These are phyloP conservation scores for sweet orange (Citrus sinensis) DNA, from an alignment of 345 rosid genomes.

Conservation along the genomic window DNA sequence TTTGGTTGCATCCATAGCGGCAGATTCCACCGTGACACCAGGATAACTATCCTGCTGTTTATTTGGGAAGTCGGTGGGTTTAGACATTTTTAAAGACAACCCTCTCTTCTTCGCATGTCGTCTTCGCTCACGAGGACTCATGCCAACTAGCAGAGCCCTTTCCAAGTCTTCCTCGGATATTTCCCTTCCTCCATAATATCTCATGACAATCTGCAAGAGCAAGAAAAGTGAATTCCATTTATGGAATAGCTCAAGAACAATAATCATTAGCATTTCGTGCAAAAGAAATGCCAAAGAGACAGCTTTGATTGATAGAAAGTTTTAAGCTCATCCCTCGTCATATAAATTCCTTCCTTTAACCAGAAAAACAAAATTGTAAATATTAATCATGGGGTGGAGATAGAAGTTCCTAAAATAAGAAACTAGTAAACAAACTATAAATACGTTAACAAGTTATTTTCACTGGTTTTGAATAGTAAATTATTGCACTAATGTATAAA, in stretches of 20 bases:
- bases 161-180: constrained; percentile 78
- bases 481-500: background rate
- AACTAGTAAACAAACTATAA: background rate
- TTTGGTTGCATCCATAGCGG: constrained; percentile 9
- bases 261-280: background rate
- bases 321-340: background rate
- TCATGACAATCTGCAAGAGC: constrained; percentile 53
- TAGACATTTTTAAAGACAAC: constrained; percentile 34
- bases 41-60: constrained; percentile 25
- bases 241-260: background rate
- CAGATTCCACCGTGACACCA: constrained; percentile 11
- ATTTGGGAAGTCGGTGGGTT: constrained; percentile 15
- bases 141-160: constrained; percentile 77
- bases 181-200: constrained; percentile 89
- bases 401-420: background rate
- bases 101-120: constrained; percentile 66
- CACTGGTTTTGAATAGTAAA: background rate
- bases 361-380: background rate
- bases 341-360: background rate
- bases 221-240: background rate
- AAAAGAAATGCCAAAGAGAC: background rate
- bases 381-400: background rate
- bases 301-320: background rate
- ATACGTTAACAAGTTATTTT: background rate
- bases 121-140: constrained; percentile 89